Conservation (phyloP, 345 rosid genomes). For the Euclidium syriacum region DNA sequence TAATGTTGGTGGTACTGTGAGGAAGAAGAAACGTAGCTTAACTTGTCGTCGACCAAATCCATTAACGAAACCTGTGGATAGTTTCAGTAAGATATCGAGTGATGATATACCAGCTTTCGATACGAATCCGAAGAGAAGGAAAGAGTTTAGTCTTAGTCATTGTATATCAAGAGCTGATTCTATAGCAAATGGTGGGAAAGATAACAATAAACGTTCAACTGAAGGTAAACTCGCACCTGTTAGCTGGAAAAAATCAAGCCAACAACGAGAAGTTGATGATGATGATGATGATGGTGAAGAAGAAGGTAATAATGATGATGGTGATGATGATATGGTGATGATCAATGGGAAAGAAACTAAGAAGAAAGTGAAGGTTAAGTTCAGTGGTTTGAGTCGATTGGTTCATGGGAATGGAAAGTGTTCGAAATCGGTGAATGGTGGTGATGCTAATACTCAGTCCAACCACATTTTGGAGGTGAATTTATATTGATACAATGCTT, state of each 20-base stretch:
- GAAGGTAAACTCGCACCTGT: constrained; percentile 87
- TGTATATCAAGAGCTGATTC: constrained; percentile 46
- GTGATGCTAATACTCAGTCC: constrained; percentile 20
- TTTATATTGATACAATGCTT: not conserved
- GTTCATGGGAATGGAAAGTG: constrained; percentile 49
- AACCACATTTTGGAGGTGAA: constrained; percentile 53
- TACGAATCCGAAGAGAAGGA: constrained; percentile 44
- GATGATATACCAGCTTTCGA: constrained; percentile 55
- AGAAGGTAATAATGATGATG: too few relatives aligned
- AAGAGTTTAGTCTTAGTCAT: constrained; percentile 71
- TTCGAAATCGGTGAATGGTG: constrained; percentile 32
- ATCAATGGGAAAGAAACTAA: constrained; percentile 40
- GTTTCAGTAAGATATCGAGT: constrained; percentile 52
- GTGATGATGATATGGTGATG: too few relatives aligned
- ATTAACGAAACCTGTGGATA: constrained; percentile 39
- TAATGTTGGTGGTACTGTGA: constrained; percentile 39
- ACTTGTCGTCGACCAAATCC: constrained; percentile 46
- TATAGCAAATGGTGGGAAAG: constrained; percentile 32
- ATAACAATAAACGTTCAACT: constrained; percentile 41
- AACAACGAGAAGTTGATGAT: constrained; percentile 23
- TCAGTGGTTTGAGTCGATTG: constrained; percentile 52
- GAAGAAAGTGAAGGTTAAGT: constrained; percentile 59
- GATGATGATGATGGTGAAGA: too few relatives aligned
- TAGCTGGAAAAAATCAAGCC: constrained; percentile 47
- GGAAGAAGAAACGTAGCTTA: constrained; percentile 74